Conservation (phyloP, 768 basidiomycete genomes). For the Tricholomella constricta region DNA sequence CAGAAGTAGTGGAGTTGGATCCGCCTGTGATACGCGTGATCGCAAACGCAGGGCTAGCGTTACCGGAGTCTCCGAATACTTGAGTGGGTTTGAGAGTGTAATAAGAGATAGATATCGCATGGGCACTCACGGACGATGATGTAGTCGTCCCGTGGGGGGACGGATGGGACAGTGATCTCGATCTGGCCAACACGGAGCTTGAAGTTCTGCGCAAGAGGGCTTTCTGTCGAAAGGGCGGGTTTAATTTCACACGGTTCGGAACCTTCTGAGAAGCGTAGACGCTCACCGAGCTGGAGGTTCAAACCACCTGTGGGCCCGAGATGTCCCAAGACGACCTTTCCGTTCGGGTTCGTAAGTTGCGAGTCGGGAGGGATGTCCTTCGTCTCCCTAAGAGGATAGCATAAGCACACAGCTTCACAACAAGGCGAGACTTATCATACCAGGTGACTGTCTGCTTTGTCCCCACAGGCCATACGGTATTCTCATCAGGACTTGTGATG, state of each 20-base stretch:
- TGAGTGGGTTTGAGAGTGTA: constrained; percentile 5
- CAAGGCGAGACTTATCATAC: constrained; percentile 32
- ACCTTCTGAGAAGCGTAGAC: not conserved
- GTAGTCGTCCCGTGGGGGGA: constrained; percentile 48
- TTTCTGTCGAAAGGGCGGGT: constrained; percentile 35
- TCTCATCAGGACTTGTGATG: constrained; percentile 48
- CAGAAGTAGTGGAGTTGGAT: constrained; percentile 19
- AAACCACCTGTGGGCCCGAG: constrained; percentile 42
- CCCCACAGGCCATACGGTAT: constrained; percentile 54
- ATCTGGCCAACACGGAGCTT: constrained; percentile 53
- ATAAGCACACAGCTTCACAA: not conserved
- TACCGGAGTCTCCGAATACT: constrained; percentile 74
- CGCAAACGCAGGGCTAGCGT: constrained; percentile 58
- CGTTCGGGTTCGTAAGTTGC: constrained; percentile 49
- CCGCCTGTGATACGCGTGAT: constrained; percentile 52
- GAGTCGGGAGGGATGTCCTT: constrained; percentile 44
- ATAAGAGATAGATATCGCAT: not conserved
- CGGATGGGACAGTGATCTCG: constrained; percentile 52
- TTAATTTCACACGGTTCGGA: not conserved
- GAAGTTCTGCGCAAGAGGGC: constrained; percentile 60
- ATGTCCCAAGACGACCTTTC: constrained; percentile 54
- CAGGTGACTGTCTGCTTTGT: constrained; percentile 51
- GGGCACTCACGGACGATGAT: constrained; percentile 60
- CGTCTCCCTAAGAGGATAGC: constrained; percentile 45
- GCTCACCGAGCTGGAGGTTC: constrained; percentile 54